Evolutionary conservation across 2,329 filamentous ascomycete genomes (phyloP), one percentile per base, ranked within the genome.

Genomic region (Botrytis hyacinthi): DNA sequence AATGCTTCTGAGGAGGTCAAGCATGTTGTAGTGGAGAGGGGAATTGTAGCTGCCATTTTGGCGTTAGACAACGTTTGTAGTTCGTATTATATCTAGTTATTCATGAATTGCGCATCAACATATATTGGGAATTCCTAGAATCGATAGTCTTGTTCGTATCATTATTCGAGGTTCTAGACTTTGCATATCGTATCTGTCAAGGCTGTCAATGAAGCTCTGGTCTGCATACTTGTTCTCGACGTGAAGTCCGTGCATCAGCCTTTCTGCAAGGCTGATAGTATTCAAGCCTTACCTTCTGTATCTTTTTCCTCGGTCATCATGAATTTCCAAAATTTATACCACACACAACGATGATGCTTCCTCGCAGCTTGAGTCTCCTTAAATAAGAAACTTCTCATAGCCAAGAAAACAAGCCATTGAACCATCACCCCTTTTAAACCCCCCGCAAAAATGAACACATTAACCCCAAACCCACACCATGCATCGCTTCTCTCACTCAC

Each of bases 21-120:
- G 69, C 86, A 79, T 32, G 80, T 84, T 82, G 90, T 89, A 80
- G 90, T 84, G 76, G 89, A 87, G 78, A 85, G 83, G 69, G 82
- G 81, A 77, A 81, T 82, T 54, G 75, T 76, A 42, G 77, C 71
- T 72, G 77, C 74, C 77, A 78, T 78, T 35, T 46, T 59, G 61
- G 51, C n/a, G 40, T 29, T 51, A 7, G 32, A 42, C 5, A 26
- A 16, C n/a, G 4, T 54, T 37, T 29, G 44, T n/a, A 18, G 1
- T 66, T 57, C 26, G 44, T 37, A 48, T 18, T 20, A 54, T 18
- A 65, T 40, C 16, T 71, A 35, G 59, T 46, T 37, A n/a, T 42
- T 40, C 35, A 54, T 61, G 8, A 42, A 32, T 32, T 40, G 14
- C 12, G 12, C 1, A 61, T 61, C n/a, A 22, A 37, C 9, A 2